Evolutionary conservation across 2,329 filamentous ascomycete genomes (phyloP), one percentile per base, ranked within the genome.

Genomic region (Pseudocercospora cruenta): DNA sequence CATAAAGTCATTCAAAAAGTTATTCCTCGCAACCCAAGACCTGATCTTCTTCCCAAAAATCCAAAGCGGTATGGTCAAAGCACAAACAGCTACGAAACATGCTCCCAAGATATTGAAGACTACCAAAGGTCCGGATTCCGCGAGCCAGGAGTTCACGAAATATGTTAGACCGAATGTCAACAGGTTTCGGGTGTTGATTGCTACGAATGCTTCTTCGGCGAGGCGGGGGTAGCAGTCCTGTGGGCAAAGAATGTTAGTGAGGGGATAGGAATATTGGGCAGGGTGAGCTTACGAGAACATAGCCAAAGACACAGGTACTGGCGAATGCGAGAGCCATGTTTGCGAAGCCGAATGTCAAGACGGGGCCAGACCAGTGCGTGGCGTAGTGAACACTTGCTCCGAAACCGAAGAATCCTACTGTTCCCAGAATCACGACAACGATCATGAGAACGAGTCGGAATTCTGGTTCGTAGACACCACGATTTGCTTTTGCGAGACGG

Each of bases 171-270:
- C 81, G 65, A 84, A 84, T 0, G 81, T 83, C 12, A 84, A 67
- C 31, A 84, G 67, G 63, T 84, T 83, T 60, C 82, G 77, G 4
- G 82, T 80, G 64, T 84, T 85, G 73, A 85, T 83, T 14, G 82
- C 82, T 19, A 85, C 83, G 67, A 85, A 84, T 1, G 82, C 82
- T 73, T 84, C 83, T 71, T 83, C 82, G 31, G 80, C 81, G 62
- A 83, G 73, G 22, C 78, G 76, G 26, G 80, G 81, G 71, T 84
- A 82, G 45, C 79, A 79, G 71, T 85, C 83, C 67, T 69, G 43
- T 33, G 33, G 7, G 3, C n/a, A 26, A 36, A 36, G 3, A 16
- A 16, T 39, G 43, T 64, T 21, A 67, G 64, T 55, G 8, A 10
- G 5, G 14, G n/a, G 28, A 5, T 24, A 54, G 24, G 14, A n/a